These are phyloP conservation scores for Vanrija humicola DNA, from an alignment of 1,284 basidiomycete genomes.

Conservation along the genomic window DNA sequence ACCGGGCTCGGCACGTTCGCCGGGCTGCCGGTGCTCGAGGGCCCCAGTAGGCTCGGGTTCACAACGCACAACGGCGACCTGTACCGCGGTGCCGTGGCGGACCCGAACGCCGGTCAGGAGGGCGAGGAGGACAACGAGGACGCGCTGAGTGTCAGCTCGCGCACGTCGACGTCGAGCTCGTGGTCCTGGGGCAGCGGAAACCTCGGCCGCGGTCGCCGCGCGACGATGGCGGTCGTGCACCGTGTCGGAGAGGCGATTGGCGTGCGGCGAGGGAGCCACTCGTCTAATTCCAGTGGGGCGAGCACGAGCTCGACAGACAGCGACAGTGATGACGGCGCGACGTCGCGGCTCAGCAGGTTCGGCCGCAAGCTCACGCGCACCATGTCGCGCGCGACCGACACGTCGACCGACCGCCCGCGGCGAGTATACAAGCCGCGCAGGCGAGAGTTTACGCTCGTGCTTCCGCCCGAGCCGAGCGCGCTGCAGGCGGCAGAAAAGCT, in stretches of 20 bases:
- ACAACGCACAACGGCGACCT: slow-evolving; percentile 43
- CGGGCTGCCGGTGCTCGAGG: slow-evolving; percentile 15
- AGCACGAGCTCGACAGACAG: slow-evolving; percentile 13
- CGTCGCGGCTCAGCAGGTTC: slow-evolving; percentile 10
- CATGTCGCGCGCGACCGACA: slow-evolving; percentile 16
- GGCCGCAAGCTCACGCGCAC: slow-evolving; percentile 14
- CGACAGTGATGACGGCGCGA: background rate
- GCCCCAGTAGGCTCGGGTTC: slow-evolving; percentile 35
- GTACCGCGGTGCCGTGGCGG: slow-evolving; percentile 37
- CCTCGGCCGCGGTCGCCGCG: slow-evolving; percentile 33
- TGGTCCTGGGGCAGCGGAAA: slow-evolving; percentile 39
- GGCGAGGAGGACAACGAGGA: slow-evolving; percentile 25
- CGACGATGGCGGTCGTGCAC: slow-evolving; percentile 40
- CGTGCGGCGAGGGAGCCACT: slow-evolving; percentile 33
- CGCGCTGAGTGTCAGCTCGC: slow-evolving; percentile 25
- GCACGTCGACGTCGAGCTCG: slow-evolving; percentile 17
- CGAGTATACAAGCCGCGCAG: slow-evolving; percentile 33
- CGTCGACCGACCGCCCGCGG: slow-evolving; percentile 26
- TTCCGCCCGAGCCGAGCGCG: slow-evolving; percentile 42
- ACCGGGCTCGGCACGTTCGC: slow-evolving; percentile 2
- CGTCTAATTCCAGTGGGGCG: slow-evolving; percentile 9
- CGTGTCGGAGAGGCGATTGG: slow-evolving; percentile 43
- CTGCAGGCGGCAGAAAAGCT: slow-evolving; percentile 5
- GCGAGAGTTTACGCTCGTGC: slow-evolving; percentile 59
- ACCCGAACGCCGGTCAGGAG: slow-evolving; percentile 24